Conservation (phyloP, 306 rosid genomes). For the Astragalus membranaceus region DNA sequence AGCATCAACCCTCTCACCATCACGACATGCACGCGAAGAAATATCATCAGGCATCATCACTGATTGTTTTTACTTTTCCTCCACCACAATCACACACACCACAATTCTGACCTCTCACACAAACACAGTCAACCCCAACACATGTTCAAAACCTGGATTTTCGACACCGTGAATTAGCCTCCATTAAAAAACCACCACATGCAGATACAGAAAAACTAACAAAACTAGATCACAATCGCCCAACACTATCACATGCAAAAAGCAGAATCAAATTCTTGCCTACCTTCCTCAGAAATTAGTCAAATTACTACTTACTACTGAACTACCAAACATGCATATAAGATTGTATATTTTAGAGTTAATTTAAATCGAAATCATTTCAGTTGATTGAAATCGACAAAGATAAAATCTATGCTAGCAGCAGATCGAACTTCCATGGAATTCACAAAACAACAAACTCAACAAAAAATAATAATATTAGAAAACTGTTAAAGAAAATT, state of each 20-base stretch:
- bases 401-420: not conserved
- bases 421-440: not conserved
- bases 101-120: conserved; percentile 14
- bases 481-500: not conserved
- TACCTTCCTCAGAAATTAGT: not conserved
- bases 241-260: conserved; percentile 12
- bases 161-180: not conserved
- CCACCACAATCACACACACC: not conserved
- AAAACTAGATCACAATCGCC: conserved; percentile 15
- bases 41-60: conserved; percentile 44
- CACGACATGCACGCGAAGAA: conserved; percentile 20
- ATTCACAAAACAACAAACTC: conserved; percentile 7
- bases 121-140: not conserved
- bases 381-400: not conserved
- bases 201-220: conserved; percentile 8
- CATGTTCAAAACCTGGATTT: not conserved
- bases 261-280: not conserved
- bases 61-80: not conserved
- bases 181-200: not conserved
- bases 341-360: not conserved
- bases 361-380: not conserved
- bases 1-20: conserved; percentile 28
- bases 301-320: not conserved
- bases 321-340: not conserved
- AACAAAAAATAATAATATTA: not conserved